Evolutionary conservation across 768 basidiomycete genomes (phyloP), one percentile per base, ranked within the genome.

Genomic region (Pleurotus pulmonarius): DNA sequence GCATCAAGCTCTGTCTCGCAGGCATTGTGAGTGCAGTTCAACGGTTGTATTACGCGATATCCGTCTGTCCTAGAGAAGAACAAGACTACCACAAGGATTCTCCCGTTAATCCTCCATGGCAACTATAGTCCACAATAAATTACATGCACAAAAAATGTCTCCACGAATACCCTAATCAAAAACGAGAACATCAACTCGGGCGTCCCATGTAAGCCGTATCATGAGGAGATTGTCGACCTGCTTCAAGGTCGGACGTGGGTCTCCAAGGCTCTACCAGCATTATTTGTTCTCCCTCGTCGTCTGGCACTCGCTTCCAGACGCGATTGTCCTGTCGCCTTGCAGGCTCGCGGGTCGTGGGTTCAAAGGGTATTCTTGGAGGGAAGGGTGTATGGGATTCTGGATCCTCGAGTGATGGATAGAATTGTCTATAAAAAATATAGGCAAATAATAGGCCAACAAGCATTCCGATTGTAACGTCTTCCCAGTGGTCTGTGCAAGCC

Each of bases 391-490:
- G 13, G 34, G 46, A 66, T 51, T 66, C 57, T 1, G 65, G 60
- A 43, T 66, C 63, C 29, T 59, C 58, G 41, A 66, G 60, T 3
- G 61, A 29, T 3, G 65, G 65, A 53, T 63, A 66, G 56, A 66
- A 66, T 48, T 66, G 65, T 39, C 65, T 56, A 49, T 66, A 66
- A 52, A 58, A 55, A 2, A 47, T 22, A 40, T 63, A 66, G 12
- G 59, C 49, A 54, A 56, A 25, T 45, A 64, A n/a, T 8, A 65
- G 7, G 2, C 65, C 65, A 6, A 53, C 9, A 11, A 63, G 59
- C 56, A 66, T 64, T 1, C 65, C 65, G 11, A 57, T 2, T 13
- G 57, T 47, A 22, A 61, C 65, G 48, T 66, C 65, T 18, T 55
- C 39, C 48, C 47, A 59, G 44, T 66, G 65, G 46, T 66, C 49